Evolutionary conservation across 768 basidiomycete genomes (phyloP).

Genomic region (Tricholoma sp.): DNA sequence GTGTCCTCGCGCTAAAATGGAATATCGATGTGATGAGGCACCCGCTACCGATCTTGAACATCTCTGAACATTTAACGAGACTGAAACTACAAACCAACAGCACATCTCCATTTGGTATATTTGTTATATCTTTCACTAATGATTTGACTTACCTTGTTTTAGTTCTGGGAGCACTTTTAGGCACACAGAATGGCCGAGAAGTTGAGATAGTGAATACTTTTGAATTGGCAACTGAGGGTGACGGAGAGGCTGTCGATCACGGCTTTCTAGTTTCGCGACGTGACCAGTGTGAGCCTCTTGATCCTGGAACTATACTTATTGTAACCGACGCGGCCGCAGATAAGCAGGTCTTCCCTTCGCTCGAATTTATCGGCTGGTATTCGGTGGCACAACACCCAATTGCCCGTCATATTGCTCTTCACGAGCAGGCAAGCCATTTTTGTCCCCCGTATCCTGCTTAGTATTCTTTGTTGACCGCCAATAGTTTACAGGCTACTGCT

Average conservation of each 20-base stretch:
- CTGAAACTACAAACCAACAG: constrained; percentile 67
- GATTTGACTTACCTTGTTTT: background rate
- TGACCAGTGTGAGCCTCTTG: constrained; percentile 66
- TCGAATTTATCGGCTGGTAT: constrained; percentile 99
- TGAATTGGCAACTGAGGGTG: constrained; percentile 69
- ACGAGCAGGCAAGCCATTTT: constrained; percentile 63
- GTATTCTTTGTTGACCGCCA: constrained; percentile 4
- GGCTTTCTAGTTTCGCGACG: constrained; percentile 76
- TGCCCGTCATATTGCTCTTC: constrained; percentile 70
- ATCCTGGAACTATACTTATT: constrained; percentile 1
- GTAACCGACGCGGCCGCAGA: constrained; percentile 42
- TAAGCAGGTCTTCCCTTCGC: constrained; percentile 96
- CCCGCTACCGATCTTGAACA: constrained; percentile 92
- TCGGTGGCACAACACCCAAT: constrained; percentile 76
- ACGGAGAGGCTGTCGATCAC: constrained; percentile 64
- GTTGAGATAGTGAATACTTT: constrained; percentile 98
- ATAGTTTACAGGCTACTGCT: constrained; percentile 80
- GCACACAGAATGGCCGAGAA: constrained; percentile 90
- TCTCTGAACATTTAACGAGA: constrained; percentile 93
- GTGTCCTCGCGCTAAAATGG: constrained; percentile 8
- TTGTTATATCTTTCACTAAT: background rate
- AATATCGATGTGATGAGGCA: constrained; percentile 52
- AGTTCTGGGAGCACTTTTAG: constrained; percentile 93
- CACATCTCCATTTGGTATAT: constrained; percentile 59
- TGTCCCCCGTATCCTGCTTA: background rate